A percentile compares a stretch with the other conserved stretches of the same genome.
These are phyloP conservation scores for Phytophthora multivora DNA, from an alignment of 352 stramenopile genomes.

Conservation along the genomic window DNA sequence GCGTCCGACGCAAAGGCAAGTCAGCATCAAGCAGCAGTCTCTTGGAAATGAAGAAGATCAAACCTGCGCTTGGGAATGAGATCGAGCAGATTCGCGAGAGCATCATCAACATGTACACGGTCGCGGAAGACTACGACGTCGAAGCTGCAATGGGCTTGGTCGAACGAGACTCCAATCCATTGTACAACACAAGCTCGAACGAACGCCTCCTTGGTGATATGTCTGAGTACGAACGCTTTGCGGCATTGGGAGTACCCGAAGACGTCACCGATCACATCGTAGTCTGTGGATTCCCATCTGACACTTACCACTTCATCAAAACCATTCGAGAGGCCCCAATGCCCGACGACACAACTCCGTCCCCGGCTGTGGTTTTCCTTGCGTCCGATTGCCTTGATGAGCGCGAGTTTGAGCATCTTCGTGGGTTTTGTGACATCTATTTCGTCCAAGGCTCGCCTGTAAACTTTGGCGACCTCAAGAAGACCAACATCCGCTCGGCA, in stretches of 20 bases:
- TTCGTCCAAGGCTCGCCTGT: conserved; percentile 76
- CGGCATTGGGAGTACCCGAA: conserved; percentile 40
- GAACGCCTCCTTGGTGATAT: conserved; percentile 19
- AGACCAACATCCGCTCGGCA: conserved; percentile 61
- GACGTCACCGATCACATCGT: conserved; percentile 63
- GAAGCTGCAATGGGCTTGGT: conserved; percentile 29
- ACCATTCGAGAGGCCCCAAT: conserved; percentile 65
- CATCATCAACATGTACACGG: conserved; percentile 60
- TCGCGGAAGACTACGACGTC: conserved; percentile 35
- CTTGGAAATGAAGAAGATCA: conserved; percentile 53
- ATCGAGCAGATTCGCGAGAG: conserved; percentile 61
- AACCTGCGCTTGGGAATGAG: conserved; percentile 61
- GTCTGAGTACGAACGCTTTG: conserved; percentile 67
- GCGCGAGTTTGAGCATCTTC: conserved; percentile 58
- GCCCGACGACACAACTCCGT: conserved; percentile 41
- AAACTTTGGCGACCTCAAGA: conserved; percentile 74
- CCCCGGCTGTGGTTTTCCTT: conserved; percentile 64
- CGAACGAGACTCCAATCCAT: conserved; percentile 1
- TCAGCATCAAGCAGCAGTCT: conserved; percentile 35
- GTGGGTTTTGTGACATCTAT: conserved; percentile 61
- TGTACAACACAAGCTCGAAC: conserved; percentile 1
- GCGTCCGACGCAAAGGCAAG: conserved; percentile 64
- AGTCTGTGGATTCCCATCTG: conserved; percentile 66
- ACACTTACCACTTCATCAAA: conserved; percentile 75
- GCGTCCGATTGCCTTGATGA: conserved; percentile 53